These are phyloP conservation scores for Aspergillus jensenii DNA, from an alignment of 2,329 filamentous ascomycete genomes.

Conservation along the genomic window DNA sequence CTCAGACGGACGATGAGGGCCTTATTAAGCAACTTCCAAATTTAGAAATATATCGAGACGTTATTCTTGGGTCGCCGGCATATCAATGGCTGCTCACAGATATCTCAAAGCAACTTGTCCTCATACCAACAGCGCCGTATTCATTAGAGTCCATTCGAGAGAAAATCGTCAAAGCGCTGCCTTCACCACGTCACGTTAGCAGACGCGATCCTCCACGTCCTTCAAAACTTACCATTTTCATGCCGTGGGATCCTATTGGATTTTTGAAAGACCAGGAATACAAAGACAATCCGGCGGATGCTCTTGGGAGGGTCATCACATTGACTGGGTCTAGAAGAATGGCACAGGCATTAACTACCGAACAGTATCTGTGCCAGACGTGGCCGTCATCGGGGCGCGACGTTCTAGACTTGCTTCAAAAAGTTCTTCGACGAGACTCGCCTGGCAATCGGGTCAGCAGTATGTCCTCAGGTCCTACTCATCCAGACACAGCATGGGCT, in stretches of 20 bases:
- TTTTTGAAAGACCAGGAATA: neutral
- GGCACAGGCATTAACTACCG: conserved; percentile 25
- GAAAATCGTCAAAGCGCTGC: neutral
- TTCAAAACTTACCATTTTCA: neutral
- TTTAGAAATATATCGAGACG: neutral
- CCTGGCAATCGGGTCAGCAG: neutral
- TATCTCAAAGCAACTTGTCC: neutral
- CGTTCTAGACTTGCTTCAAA: conserved; percentile 7
- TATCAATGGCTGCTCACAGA: conserved; percentile 1
- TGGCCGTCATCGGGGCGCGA: conserved; percentile 16
- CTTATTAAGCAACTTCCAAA: neutral
- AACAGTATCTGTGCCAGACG: conserved; percentile 23
- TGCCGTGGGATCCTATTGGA: neutral
- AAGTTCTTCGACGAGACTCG: neutral
- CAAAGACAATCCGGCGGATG: neutral
- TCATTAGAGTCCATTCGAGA: neutral
- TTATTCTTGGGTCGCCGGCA: neutral
- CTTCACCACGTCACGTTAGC: neutral
- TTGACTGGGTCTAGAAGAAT: conserved; percentile 15
- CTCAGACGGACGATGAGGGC: neutral
- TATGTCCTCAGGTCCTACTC: neutral
- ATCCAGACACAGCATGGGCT: neutral
- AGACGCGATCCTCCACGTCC: neutral
- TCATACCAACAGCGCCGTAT: neutral
- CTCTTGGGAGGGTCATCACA: conserved; percentile 10